phyloP scores from a whole-genome alignment of 257 asterid genomes.

The Solanum gracilifrons region DNA sequence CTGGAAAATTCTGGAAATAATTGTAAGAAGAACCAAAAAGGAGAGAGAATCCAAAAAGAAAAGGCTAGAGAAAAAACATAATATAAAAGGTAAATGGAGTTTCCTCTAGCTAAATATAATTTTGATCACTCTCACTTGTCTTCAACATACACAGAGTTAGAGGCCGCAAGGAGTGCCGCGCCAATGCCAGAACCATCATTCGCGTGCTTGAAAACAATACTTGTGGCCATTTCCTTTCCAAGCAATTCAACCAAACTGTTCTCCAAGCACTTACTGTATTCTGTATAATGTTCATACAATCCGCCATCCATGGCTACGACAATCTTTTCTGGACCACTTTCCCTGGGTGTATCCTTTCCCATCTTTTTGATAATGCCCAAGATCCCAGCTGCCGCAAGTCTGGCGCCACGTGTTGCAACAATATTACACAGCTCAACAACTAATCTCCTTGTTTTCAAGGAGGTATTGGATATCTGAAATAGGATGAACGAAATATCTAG shows the following conservation, averaged over 20 bases:
- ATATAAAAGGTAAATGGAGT: background rate
- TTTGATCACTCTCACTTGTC: background rate
- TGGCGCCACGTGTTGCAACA: conserved; percentile 56
- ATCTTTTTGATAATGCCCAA: conserved; percentile 48
- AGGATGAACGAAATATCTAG: background rate
- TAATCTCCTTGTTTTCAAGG: conserved; percentile 31
- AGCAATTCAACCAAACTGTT: conserved; percentile 35
- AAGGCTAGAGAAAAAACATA: background rate
- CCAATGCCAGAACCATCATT: conserved; percentile 70
- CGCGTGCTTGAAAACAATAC: conserved; percentile 34
- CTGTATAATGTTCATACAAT: conserved; percentile 46
- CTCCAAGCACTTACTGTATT: conserved; percentile 38
- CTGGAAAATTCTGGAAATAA: background rate
- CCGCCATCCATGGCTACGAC: conserved; percentile 69
- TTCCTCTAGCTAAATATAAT: background rate
- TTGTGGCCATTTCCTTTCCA: conserved; percentile 25
- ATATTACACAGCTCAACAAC: conserved; percentile 44
- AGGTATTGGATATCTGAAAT: conserved; percentile 36
- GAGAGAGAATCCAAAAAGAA: background rate
- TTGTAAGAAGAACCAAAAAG: background rate
- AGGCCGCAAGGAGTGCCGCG: conserved; percentile 64
- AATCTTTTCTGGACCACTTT: conserved; percentile 22
- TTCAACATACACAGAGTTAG: conserved; percentile 28
- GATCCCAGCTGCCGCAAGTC: conserved; percentile 56
- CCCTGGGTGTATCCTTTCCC: conserved; percentile 35